A percentile compares a stretch with the other conserved stretches of the same genome.
phyloP scores from a whole-genome alignment of 345 rosid species.

The Syzygium aqueum region DNA sequence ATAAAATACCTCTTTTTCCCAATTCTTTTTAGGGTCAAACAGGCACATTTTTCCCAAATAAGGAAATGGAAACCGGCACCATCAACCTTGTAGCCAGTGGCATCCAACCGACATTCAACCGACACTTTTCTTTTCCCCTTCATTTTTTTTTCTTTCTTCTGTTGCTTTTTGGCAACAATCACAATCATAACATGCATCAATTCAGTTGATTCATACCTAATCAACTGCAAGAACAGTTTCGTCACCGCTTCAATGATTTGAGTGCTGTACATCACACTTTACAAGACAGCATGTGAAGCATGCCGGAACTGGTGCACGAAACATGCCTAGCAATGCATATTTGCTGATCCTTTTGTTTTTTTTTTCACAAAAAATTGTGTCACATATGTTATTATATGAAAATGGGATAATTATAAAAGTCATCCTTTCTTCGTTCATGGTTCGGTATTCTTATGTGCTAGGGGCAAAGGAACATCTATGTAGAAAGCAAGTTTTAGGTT shows the following conservation, averaged over 20 bases:
- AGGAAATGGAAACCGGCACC: neutral
- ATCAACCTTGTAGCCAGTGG: neutral
- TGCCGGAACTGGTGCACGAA: neutral
- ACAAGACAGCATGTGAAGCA: neutral
- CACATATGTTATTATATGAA: neutral
- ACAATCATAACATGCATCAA: neutral
- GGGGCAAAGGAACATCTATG: neutral
- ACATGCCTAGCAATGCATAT: neutral
- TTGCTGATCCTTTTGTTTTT: neutral
- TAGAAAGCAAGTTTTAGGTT: neutral
- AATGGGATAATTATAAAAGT: neutral
- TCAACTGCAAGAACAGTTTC: neutral
- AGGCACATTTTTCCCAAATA: neutral
- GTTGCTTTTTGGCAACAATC: neutral
- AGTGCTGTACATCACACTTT: neutral
- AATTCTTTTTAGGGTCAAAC: neutral
- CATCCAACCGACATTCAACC: neutral
- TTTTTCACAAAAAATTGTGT: neutral
- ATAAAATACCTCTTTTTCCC: neutral
- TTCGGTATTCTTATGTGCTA: neutral
- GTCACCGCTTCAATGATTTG: neutral
- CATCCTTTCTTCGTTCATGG: neutral
- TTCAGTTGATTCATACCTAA: neutral
- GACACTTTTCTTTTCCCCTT: neutral
- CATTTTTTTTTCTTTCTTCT: neutral